Evolutionary conservation across 371 early-diverging fungal species (phyloP).

Genomic region (Lichtheimia hyalospora): DNA sequence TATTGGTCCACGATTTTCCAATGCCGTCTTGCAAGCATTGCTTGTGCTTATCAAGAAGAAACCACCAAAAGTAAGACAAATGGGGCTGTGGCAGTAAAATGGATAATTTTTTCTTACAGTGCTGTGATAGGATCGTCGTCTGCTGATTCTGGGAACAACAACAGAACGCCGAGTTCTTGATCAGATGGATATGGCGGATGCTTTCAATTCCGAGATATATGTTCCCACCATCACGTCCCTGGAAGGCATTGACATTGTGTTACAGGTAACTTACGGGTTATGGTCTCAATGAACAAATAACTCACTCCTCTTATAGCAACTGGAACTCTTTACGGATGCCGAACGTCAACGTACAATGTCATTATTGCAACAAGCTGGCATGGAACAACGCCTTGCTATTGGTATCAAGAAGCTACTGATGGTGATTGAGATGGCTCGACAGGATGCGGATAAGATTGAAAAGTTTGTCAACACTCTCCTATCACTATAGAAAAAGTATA

Average conservation of each 20-base stretch:
- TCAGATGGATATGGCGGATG: conserved; percentile 86
- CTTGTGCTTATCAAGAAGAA: conserved; percentile 88
- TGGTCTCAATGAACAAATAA: conserved; percentile 14
- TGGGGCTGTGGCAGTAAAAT: too few species aligned
- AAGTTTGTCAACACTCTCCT: conserved; percentile 61
- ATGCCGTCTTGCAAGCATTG: conserved; percentile 94
- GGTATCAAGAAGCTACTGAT: conserved; percentile 91
- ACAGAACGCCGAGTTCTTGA: conserved; percentile 76
- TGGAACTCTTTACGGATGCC: conserved; percentile 61
- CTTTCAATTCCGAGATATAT: conserved; percentile 84
- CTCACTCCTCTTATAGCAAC: conserved; percentile 21
- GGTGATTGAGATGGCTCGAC: conserved; percentile 87
- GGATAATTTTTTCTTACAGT: background rate
- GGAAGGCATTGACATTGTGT: conserved; percentile 70
- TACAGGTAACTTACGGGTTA: conserved; percentile 35
- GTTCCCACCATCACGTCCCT: conserved; percentile 70
- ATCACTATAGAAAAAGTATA: conserved; percentile 12
- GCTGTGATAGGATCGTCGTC: conserved; percentile 55
- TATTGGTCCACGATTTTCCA: conserved; percentile 99
- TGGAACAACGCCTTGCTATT: conserved; percentile 69
- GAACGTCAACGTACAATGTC: conserved; percentile 60
- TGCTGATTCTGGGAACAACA: conserved; percentile 89
- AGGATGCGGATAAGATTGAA: conserved; percentile 68
- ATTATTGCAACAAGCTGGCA: conserved; percentile 51
- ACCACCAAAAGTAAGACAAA: conserved; percentile 76